phyloP scores from a whole-genome alignment of 371 early-diverging fungal genomes.

The Mortierella sp. region DNA sequence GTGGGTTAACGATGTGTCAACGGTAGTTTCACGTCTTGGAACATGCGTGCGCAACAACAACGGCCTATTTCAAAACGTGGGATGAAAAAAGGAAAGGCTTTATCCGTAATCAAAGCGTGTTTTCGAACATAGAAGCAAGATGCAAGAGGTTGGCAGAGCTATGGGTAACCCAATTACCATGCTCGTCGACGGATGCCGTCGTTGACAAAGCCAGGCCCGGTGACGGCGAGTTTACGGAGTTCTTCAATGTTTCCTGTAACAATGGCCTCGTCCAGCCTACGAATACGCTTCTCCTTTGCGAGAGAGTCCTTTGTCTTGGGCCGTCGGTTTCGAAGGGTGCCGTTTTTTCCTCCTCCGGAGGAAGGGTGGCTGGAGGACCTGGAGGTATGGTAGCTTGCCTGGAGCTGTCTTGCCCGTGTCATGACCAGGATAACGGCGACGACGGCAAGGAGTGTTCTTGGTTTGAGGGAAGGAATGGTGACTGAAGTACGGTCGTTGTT shows the following conservation, averaged over 20 bases:
- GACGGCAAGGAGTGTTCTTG: constrained; percentile 37
- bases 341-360: neutral
- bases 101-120: neutral
- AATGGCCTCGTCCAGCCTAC: constrained; percentile 66
- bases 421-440: constrained; percentile 49
- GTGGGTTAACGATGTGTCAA: constrained; percentile 37
- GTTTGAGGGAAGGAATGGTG: constrained; percentile 55
- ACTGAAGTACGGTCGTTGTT: neutral
- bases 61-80: constrained; percentile 59
- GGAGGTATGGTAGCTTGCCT: constrained; percentile 22
- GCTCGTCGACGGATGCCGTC: constrained; percentile 64
- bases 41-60: constrained; percentile 60
- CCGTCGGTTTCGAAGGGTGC: constrained; percentile 30
- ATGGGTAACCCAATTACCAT: constrained; percentile 59
- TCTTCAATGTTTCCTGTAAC: constrained; percentile 59
- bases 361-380: constrained; percentile 12
- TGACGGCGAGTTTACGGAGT: constrained; percentile 64
- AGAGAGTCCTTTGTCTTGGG: constrained; percentile 53
- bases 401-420: constrained; percentile 48
- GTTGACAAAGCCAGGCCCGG: constrained; percentile 67
- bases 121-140: neutral
- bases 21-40: constrained; percentile 16
- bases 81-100: neutral
- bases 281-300: constrained; percentile 61
- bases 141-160: neutral